Base-by-base conservation (phyloP, 2,329 filamentous ascomycete genomes). In the Sporothrix brasiliensis region DNA sequence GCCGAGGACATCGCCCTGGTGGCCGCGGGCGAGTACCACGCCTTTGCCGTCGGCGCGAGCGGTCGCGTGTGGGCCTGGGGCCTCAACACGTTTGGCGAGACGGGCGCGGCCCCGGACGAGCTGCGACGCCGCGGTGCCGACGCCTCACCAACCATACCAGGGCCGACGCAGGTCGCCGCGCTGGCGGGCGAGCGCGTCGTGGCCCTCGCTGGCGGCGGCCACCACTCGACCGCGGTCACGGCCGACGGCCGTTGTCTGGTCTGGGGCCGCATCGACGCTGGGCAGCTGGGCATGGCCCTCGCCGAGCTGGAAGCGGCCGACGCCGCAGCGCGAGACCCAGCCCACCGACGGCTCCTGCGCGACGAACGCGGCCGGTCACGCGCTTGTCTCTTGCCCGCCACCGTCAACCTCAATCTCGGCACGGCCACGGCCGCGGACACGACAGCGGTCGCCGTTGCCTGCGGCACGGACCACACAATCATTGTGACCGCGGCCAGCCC, bases 51-150 rank as follows among this genome's bases (percentile, higher is more conserved):
- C 70, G 84, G 86, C 50, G 76, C 84, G 67, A 82, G 83, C 34
- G 88, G 85, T 68, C 85, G 86, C 67, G 85, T 91, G 50, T 91
- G 85, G 79, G 83, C 84, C 0, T 91, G 89, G 88, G 89, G 89
- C 34, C 80, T 89, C 70, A 90, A 91, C 80, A 87, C 85, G 76
- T 90, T 86, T 76, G 88, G 87, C 69, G 84, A 90, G 77, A 88
- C 87, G 9, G 89, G 87, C 61, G 50, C 19, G 11, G 49, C 16
- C 24, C 50, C 50, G 10, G 50, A 53, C n/a, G 24, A n/a, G 11
- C n/a, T 53, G 50, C 50, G 34, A 9, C 34, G 34, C 34, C 34
- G 34, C 34, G 34, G 34, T 34, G 34, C 34, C 6, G 34, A 34
- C 34, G 34, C 34, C 34, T 7, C 34, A 9, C 34, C 34, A 9